phyloP scores from a whole-genome alignment of 2,329 filamentous ascomycete species.

The Thielaviopsis populi region DNA sequence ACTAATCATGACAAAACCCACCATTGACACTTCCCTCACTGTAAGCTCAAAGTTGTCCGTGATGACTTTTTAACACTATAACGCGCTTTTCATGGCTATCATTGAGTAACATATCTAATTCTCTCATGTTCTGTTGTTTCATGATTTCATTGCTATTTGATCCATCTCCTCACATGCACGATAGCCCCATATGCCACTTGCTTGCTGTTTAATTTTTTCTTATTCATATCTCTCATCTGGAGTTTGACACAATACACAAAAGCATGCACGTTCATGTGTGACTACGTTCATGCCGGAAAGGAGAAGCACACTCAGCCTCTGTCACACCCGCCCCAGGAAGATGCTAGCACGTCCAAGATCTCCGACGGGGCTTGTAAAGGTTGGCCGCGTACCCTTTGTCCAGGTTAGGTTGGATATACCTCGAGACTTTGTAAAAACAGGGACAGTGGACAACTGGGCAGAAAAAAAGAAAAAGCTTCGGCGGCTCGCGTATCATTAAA shows the following conservation, averaged over 20 bases:
- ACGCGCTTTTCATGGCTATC: not conserved
- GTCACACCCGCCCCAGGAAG: not conserved
- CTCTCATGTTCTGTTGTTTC: not conserved
- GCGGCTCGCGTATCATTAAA: constrained; percentile 13
- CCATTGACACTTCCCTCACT: not conserved
- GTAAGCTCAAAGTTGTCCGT: not conserved
- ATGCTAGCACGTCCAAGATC: not conserved
- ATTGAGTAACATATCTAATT: not conserved
- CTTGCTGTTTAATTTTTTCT: too few relatives aligned
- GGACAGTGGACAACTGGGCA: not conserved
- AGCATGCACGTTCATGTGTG: not conserved
- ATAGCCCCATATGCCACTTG: too few relatives aligned
- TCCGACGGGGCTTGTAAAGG: not conserved
- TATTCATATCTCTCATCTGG: too few relatives aligned
- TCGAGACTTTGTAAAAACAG: not conserved
- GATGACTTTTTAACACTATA: too few relatives aligned
- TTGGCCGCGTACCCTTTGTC: not conserved
- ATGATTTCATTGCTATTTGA: not conserved
- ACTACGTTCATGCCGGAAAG: not conserved
- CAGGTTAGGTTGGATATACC: not conserved
- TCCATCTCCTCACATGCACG: too few relatives aligned
- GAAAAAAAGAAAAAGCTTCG: constrained; percentile 2
- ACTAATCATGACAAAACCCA: not conserved
- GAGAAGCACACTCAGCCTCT: not conserved
- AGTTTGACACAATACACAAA: not conserved